Percentiles rank a stretch among this genome's conserved stretches.
These are phyloP conservation scores for Clarireedia monteithiana DNA, from an alignment of 2,329 filamentous ascomycete genomes.

Conservation along the genomic window DNA sequence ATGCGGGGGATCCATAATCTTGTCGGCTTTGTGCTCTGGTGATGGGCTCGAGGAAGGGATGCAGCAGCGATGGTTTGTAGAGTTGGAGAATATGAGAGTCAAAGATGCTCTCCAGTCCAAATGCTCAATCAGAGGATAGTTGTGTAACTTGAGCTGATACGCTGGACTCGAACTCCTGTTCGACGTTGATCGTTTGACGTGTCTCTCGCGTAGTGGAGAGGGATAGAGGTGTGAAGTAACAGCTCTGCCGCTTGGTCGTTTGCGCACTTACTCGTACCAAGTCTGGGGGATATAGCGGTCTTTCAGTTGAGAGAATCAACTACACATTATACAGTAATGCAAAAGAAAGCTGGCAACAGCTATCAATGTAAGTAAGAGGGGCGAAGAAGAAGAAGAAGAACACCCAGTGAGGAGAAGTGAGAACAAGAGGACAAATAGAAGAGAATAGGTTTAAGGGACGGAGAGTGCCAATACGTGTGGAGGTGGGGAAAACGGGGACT, in stretches of 20 bases:
- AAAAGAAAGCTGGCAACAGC: not conserved
- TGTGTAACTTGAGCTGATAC: too few relatives aligned
- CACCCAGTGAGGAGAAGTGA: not conserved
- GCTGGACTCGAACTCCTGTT: not conserved
- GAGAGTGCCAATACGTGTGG: too few relatives aligned
- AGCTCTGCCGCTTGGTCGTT: too few relatives aligned
- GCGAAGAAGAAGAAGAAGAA: not conserved
- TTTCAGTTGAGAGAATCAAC: not conserved
- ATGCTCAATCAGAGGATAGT: not conserved
- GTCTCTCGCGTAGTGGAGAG: not conserved
- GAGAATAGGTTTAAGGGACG: too few relatives aligned
- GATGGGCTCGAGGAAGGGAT: not conserved
- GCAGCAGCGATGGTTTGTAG: not conserved
- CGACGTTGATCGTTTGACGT: not conserved
- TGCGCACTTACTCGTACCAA: not conserved
- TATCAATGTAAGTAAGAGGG: not conserved
- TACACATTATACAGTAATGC: not conserved
- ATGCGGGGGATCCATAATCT: constrained; percentile 18
- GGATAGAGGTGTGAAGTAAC: too few relatives aligned
- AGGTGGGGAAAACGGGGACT: too few relatives aligned
- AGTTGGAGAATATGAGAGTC: not conserved
- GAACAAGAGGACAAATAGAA: not conserved
- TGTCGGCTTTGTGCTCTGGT: not conserved
- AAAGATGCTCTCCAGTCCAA: not conserved
- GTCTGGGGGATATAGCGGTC: not conserved